Evolutionary conservation across 2,329 filamentous ascomycete genomes (phyloP).

Genomic region (Fusarium pininemorale): DNA sequence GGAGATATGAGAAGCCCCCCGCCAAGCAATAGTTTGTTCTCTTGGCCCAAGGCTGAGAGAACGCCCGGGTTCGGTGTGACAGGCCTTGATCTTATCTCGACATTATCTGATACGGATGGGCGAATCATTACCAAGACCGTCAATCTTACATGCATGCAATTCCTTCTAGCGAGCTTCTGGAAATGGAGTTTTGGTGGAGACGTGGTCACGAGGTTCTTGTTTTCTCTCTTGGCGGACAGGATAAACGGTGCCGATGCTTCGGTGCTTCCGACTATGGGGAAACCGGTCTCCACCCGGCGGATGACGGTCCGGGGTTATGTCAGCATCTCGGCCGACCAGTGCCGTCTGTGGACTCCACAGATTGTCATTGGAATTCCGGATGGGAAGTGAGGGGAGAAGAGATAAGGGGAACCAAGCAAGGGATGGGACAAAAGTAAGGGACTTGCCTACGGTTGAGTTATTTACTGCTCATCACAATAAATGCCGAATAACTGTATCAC

Average conservation of each 20-base stretch:
- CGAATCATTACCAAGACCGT: slow-evolving; percentile 19
- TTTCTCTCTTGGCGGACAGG: slow-evolving; percentile 21
- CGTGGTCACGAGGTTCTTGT: neutral
- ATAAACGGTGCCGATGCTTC: slow-evolving; percentile 11
- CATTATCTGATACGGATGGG: slow-evolving; percentile 3
- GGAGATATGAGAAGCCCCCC: neutral
- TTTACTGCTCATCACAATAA: neutral
- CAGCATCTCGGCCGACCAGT: slow-evolving; percentile 34
- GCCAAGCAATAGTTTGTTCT: slow-evolving; percentile 4
- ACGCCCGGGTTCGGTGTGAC: slow-evolving; percentile 20
- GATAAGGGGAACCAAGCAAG: slow-evolving; percentile 1
- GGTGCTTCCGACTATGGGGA: slow-evolving; percentile 25
- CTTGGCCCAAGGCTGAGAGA: slow-evolving; percentile 23
- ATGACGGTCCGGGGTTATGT: slow-evolving; percentile 6
- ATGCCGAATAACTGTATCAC: neutral
- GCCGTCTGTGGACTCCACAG: slow-evolving; percentile 26
- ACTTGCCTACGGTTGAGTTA: neutral
- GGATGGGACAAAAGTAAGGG: neutral
- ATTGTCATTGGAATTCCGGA: slow-evolving; percentile 21
- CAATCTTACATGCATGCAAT: slow-evolving; percentile 7
- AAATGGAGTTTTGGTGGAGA: slow-evolving; percentile 20
- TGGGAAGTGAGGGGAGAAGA: neutral
- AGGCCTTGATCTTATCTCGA: slow-evolving; percentile 30
- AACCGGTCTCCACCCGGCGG: slow-evolving; percentile 1
- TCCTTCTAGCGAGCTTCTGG: slow-evolving; percentile 31